A percentile compares a stretch with the other conserved stretches of the same genome.
phyloP scores from a whole-genome alignment of 805 yeast genomes.

The Ogataea angusta region DNA sequence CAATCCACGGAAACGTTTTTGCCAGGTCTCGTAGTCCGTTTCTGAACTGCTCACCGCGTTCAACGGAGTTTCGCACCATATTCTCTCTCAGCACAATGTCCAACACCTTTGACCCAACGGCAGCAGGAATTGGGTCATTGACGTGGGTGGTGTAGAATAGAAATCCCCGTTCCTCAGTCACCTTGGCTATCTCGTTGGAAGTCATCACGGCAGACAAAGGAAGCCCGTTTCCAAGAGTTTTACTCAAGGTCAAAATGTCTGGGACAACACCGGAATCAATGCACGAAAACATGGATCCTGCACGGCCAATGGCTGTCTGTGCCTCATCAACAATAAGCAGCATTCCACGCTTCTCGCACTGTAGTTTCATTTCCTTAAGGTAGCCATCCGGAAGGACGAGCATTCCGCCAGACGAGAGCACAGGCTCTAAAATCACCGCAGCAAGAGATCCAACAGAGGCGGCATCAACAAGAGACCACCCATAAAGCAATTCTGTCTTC shows the following conservation, averaged over 20 bases:
- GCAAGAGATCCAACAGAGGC: constrained; percentile 41
- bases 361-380: constrained; percentile 24
- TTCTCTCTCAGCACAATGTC: constrained; percentile 30
- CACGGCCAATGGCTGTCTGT: constrained; percentile 53
- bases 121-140: constrained; percentile 30
- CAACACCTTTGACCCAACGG: constrained; percentile 31
- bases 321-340: constrained; percentile 54
- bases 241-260: constrained; percentile 32
- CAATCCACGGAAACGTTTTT: constrained; percentile 32
- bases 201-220: constrained; percentile 34
- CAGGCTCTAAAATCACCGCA: constrained; percentile 50
- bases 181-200: constrained; percentile 22
- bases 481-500: constrained; percentile 29
- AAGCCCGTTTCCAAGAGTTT: constrained; percentile 33
- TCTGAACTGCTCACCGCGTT: constrained; percentile 28
- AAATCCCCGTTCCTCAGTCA: constrained; percentile 22
- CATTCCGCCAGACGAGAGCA: constrained; percentile 53
- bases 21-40: constrained; percentile 21
- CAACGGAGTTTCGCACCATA: constrained; percentile 24
- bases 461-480: constrained; percentile 28
- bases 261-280: constrained; percentile 32
- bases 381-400: constrained; percentile 38
- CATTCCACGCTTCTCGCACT: constrained; percentile 39
- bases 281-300: constrained; percentile 44
- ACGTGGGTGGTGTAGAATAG: constrained; percentile 31